These are phyloP conservation scores for Ophiostoma himal-ulmi DNA, from an alignment of 2,329 filamentous ascomycete species.

Conservation along the genomic window DNA sequence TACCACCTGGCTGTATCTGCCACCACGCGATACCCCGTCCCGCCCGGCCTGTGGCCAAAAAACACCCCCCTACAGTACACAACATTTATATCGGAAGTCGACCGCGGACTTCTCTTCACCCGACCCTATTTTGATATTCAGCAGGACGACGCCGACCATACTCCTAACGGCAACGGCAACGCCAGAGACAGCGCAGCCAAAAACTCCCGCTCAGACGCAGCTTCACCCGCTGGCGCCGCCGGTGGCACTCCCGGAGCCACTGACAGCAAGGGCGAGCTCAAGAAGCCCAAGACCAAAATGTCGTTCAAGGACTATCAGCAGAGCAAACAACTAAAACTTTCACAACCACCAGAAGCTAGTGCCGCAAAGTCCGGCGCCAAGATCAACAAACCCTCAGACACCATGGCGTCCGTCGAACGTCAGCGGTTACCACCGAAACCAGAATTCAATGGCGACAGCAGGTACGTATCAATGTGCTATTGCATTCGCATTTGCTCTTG, in stretches of 20 bases:
- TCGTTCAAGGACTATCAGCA: conserved; percentile 57
- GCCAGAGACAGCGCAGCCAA: conserved; percentile 24
- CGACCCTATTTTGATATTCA: conserved; percentile 53
- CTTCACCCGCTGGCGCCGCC: neutral
- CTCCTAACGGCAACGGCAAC: conserved; percentile 20
- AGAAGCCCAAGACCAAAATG: conserved; percentile 39
- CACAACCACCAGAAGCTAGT: conserved; percentile 38
- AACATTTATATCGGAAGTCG: conserved; percentile 52
- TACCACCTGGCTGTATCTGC: conserved; percentile 49
- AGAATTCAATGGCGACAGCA: conserved; percentile 29
- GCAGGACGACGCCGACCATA: conserved; percentile 38
- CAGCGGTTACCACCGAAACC: conserved; percentile 21
- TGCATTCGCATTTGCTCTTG: neutral
- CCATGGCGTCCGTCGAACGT: conserved; percentile 22
- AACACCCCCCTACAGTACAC: conserved; percentile 49
- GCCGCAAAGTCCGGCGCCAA: conserved; percentile 28
- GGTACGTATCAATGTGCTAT: conserved; percentile 26
- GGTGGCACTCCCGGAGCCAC: conserved; percentile 28
- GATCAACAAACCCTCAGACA: conserved; percentile 24
- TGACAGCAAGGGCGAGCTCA: conserved; percentile 27
- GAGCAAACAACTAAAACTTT: conserved; percentile 42
- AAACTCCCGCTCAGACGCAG: conserved; percentile 26
- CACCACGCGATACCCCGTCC: conserved; percentile 43
- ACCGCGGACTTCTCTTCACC: conserved; percentile 53
- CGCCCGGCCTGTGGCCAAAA: conserved; percentile 41